Base-by-base conservation (phyloP, 2,329 filamentous ascomycete species). In the Herpotrichia juniperi region DNA sequence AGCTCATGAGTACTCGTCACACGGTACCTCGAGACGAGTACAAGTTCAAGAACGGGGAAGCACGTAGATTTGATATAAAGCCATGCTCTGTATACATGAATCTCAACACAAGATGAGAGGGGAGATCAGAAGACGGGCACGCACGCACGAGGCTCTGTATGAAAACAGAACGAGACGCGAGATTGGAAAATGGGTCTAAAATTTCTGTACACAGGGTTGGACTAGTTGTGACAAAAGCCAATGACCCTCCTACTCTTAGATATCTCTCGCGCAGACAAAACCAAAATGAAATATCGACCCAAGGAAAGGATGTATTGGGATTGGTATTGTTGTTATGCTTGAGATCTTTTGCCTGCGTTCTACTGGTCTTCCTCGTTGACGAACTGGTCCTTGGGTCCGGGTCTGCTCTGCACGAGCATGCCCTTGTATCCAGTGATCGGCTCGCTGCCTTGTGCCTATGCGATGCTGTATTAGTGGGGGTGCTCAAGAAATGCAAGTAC, bases 391-490 rank as follows among this genome's bases (percentile, higher is more conserved):
- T 56, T 54, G 39, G 54, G 42, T 14, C 46, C 70, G 16, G 72
- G 71, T 52, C 64, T 65, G 62, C 68, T 72, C 63, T 75, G 72
- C 31, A 74, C 65, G 63, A 73, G 46, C 72, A 75, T 75, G 45
- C 72, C 72, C 60, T 70, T 68, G 63, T 71, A 72, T 45, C 68
- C 69, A 30, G 71, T 74, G 52, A 75, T 75, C 47, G 68, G 66
- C 59, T 75, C 72, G 39, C 56, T 60, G 57, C 69, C 68, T 69
- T 74, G 71, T 52, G 61, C 46, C 72, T 75, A 58, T 57, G 25
- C 42, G 34, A 52, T 58, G 56, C 50, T 42, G 55, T 54, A 45
- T 56, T 44, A 56, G 54, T 22, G 47, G 28, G 14, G 24, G 12
- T 50, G 32, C 11, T 12, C n/a, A 26, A 31, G 17, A 39, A 44